These are phyloP conservation scores for Claviceps africana DNA, from an alignment of 2,329 filamentous ascomycete species.

Conservation along the genomic window DNA sequence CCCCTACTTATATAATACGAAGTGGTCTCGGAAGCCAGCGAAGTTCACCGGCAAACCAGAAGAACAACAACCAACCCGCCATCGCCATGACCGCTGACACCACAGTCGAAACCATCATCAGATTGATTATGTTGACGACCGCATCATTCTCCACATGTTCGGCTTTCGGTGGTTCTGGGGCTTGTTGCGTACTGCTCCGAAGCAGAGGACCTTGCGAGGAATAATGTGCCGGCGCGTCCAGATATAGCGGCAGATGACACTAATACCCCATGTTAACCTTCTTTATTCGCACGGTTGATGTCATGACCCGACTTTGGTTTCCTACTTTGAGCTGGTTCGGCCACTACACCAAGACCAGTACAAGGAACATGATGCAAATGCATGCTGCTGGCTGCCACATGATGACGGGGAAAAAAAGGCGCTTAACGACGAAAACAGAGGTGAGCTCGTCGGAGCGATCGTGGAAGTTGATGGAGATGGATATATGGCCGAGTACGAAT, in stretches of 20 bases:
- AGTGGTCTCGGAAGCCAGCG: no score
- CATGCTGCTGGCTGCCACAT: background rate
- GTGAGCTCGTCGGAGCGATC: background rate
- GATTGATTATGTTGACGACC: no score
- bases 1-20: no score
- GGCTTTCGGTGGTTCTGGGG: background rate
- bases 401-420: background rate
- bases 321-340: background rate
- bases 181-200: background rate
- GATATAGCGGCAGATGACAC: background rate
- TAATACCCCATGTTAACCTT: background rate
- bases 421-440: background rate
- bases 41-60: no score
- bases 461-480: no score
- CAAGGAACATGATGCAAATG: background rate
- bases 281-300: background rate
- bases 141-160: background rate
- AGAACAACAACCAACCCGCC: no score
- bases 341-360: background rate
- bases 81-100: no score
- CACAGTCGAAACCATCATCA: no score
- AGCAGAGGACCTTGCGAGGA: background rate
- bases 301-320: background rate
- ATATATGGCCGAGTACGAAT: background rate
- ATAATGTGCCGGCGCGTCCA: background rate